A percentile compares a stretch with the other conserved stretches of the same genome.
Conservation (phyloP, 1,284 basidiomycete genomes). For the Malassezia vespertilionis region DNA sequence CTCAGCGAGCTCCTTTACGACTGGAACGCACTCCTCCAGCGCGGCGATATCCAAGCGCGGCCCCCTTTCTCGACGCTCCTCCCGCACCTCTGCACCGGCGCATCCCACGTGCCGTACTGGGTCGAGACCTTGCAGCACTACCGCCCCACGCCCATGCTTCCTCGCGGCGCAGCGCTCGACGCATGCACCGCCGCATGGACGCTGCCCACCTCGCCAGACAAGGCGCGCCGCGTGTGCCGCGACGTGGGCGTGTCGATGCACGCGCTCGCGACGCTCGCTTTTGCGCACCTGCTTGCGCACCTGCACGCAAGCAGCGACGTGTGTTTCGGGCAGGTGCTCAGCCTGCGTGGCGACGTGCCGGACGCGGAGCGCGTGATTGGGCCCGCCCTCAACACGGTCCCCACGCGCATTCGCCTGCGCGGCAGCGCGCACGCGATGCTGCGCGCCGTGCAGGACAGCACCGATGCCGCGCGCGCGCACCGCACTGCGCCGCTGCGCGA, state of each 20-base stretch:
- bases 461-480: slow-evolving; percentile 29
- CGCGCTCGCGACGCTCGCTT: slow-evolving; percentile 32
- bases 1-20: slow-evolving; percentile 36
- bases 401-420: slow-evolving; percentile 23
- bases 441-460: slow-evolving; percentile 19
- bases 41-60: neutral
- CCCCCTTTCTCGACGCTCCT: slow-evolving; percentile 22
- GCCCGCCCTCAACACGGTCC: slow-evolving; percentile 39
- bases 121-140: slow-evolving; percentile 17
- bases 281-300: slow-evolving; percentile 28
- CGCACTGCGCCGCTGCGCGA: slow-evolving; percentile 32
- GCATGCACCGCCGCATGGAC: slow-evolving; percentile 7
- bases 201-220: neutral
- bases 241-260: slow-evolving; percentile 25
- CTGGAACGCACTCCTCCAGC: slow-evolving; percentile 19
- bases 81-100: slow-evolving; percentile 24
- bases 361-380: slow-evolving; percentile 32
- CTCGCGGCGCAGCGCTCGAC: neutral
- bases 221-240: slow-evolving; percentile 14
- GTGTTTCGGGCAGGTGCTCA: slow-evolving; percentile 39
- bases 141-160: slow-evolving; percentile 14
- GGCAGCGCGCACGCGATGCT: slow-evolving; percentile 13
- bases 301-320: slow-evolving; percentile 23
- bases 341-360: slow-evolving; percentile 24
- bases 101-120: slow-evolving; percentile 26